Evolutionary conservation across 257 asterid genomes (phyloP).

Genomic region (Ligustrum vulgare): DNA sequence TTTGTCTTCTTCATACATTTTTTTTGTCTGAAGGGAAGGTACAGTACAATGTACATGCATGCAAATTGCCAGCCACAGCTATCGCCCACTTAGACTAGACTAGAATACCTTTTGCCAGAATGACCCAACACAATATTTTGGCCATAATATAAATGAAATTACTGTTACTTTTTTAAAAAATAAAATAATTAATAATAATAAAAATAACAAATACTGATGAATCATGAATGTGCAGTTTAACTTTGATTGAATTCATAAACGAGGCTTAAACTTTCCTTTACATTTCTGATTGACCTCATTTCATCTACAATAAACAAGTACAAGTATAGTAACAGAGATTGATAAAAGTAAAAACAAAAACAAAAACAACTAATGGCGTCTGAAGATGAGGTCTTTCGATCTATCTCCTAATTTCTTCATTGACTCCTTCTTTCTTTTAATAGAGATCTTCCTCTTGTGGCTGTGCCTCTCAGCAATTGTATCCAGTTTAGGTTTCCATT

Average conservation of each 20-base stretch:
- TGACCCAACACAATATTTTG: not conserved
- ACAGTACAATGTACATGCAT: not conserved
- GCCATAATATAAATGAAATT: not conserved
- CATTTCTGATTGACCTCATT: too few species aligned
- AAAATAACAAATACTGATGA: too few species aligned
- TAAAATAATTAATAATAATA: too few species aligned
- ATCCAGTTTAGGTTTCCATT: constrained; percentile 66
- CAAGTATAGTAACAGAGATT: not conserved
- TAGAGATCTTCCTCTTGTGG: constrained; percentile 20
- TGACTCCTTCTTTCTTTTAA: constrained; percentile 20
- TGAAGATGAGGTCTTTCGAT: not conserved
- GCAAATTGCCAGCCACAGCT: not conserved
- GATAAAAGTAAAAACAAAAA: too few species aligned
- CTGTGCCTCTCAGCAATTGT: constrained; percentile 36
- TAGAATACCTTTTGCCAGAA: not conserved
- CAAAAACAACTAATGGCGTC: not conserved
- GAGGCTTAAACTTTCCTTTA: too few species aligned
- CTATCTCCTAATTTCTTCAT: too few species aligned
- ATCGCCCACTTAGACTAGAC: too few species aligned
- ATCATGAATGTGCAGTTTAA: too few species aligned
- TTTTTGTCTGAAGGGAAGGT: not conserved
- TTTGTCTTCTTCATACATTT: not conserved
- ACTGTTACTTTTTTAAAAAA: too few species aligned
- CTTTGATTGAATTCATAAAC: too few species aligned
- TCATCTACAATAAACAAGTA: not conserved